Evolutionary conservation across 1,139 yeast genomes (phyloP), one percentile per base, ranked within the genome.

Genomic region (Casaregolazyma lundiana): DNA sequence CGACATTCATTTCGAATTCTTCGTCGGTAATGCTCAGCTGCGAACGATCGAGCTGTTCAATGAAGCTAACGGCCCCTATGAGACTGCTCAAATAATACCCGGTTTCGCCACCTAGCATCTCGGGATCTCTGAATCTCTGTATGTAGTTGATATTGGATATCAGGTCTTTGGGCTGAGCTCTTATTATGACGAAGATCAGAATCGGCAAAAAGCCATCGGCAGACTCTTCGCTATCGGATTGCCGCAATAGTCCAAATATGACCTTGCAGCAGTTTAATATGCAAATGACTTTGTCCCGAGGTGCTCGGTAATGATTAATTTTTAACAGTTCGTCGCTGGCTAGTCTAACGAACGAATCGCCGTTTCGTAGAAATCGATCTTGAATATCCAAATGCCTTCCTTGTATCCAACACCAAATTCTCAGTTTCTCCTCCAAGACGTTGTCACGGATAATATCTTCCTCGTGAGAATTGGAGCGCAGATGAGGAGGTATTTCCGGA

Each of bases 161-260:
- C 26, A 94, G 67, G 56, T 80, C 69, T 30, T 70, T 70, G 0
- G 84, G 76, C 43, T 75, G 75, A 0, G 95, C 81, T 56, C 81
- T 82, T 41, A 92, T 66, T 2, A 90, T 77, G 6, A 92, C 84
- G 55, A 82, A 81, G 32, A 94, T 89, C 44, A 94, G 69, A 40
- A 92, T 66, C 0, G 99, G 98, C 21, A 94, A 75, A 63, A 94
- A 94, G 22, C 87, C 78, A 65, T 94, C 99, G 0, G 99, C 99
- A 55, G 90, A 90, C 57, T 87, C 95, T 47, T 81, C 84, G 34
- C 76, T 67, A 39, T 73, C 68, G 35, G 78, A 76, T 48, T 82
- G 84, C 54, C 89, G 80, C 47, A 94, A 75, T 47, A 87, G 73
- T 15, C 96, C 95, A 70, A 89, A 89, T 6, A 94, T 83, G 13